A percentile compares a stretch with the other conserved stretches of the same genome.
These are phyloP conservation scores for Sclerotinia sclerotiorum DNA, from an alignment of 2,329 filamentous ascomycete genomes.

Conservation along the genomic window DNA sequence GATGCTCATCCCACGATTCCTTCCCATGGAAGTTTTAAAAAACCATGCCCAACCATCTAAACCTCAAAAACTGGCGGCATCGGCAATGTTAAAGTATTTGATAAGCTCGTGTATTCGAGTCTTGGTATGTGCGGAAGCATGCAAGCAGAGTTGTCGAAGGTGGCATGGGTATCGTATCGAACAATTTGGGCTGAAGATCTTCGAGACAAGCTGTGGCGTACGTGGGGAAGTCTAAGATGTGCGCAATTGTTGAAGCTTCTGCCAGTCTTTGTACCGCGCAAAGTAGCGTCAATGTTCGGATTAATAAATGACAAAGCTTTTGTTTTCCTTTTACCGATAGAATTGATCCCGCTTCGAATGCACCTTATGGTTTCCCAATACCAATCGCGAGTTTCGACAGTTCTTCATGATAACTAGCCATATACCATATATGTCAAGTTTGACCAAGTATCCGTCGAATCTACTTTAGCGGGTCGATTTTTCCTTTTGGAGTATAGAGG, in stretches of 20 bases:
- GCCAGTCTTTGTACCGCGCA: constrained; percentile 23
- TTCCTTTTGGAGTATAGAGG: constrained; percentile 18
- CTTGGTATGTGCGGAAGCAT: constrained; percentile 19
- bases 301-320: constrained; percentile 20
- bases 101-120: constrained; percentile 18
- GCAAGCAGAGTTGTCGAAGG: constrained; percentile 19
- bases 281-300: constrained; percentile 15
- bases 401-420: constrained; percentile 38
- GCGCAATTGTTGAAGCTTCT: constrained; percentile 23
- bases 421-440: constrained; percentile 24
- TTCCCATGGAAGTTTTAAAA: constrained; percentile 34
- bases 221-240: constrained; percentile 24
- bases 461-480: constrained; percentile 21
- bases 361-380: constrained; percentile 36
- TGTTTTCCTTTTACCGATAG: constrained; percentile 14
- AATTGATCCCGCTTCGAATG: constrained; percentile 25
- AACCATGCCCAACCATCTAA: constrained; percentile 27
- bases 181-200: constrained; percentile 15
- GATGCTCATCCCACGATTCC: constrained; percentile 43
- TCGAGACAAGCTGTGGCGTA: constrained; percentile 20
- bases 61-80: constrained; percentile 11
- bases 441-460: constrained; percentile 20
- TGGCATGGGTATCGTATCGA: constrained; percentile 21
- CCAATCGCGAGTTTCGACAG: constrained; percentile 32
- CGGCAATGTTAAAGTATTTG: constrained; percentile 11